Conservation (phyloP, 2,329 filamentous ascomycete species). For the Nemania abortiva region DNA sequence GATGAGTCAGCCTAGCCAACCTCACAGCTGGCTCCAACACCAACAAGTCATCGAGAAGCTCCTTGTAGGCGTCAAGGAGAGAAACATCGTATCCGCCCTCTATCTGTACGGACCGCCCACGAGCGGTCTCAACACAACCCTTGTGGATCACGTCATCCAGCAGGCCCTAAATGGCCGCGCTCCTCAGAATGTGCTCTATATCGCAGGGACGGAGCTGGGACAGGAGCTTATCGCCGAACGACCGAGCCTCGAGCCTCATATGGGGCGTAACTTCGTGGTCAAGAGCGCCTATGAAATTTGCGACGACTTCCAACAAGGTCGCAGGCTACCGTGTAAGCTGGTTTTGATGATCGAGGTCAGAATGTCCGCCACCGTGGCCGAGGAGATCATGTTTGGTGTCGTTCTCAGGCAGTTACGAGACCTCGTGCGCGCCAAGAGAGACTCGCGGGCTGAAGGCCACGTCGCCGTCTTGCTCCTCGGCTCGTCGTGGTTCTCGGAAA, state of each 20-base stretch:
- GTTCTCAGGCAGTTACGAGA: background rate
- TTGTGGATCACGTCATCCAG: background rate
- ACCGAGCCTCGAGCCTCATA: background rate
- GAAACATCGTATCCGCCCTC: background rate
- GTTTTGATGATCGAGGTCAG: slow-evolving; percentile 7
- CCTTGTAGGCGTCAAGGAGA: background rate
- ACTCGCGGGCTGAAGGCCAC: background rate
- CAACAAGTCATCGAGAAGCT: background rate
- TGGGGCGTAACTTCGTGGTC: background rate
- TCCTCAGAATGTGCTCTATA: background rate
- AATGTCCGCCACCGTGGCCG: background rate
- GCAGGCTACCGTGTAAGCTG: background rate
- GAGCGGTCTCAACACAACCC: background rate
- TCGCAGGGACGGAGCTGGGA: background rate
- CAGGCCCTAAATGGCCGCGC: background rate
- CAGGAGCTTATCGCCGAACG: background rate
- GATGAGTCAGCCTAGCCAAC: background rate
- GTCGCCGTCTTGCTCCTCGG: slow-evolving; percentile 8
- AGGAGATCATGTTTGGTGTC: slow-evolving; percentile 9
- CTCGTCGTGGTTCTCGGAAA: slow-evolving; percentile 6
- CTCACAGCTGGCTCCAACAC: background rate
- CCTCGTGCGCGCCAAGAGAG: background rate
- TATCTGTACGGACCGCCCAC: background rate
- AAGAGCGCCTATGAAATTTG: background rate
- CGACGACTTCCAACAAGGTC: background rate